phyloP scores from a whole-genome alignment of 805 yeast species.

The Wickerhamiella azymoides region DNA sequence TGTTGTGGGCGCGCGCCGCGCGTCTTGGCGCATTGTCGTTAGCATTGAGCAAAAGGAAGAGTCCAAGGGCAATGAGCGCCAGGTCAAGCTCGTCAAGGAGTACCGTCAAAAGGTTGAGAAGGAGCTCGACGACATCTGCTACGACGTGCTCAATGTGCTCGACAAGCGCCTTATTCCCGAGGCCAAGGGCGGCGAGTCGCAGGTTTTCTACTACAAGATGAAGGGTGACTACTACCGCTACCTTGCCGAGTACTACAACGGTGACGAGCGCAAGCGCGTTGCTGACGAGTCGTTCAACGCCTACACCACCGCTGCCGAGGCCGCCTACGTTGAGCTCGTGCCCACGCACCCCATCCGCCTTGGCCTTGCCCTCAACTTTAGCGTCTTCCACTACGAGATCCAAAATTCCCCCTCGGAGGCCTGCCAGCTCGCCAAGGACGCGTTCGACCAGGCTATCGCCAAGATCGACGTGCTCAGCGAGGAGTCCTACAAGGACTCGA shows the following conservation, averaged over 20 bases:
- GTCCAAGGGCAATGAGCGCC: conserved; percentile 84
- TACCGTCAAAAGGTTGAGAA: conserved; percentile 92
- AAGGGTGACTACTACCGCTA: conserved; percentile 99
- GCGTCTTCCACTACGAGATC: conserved; percentile 96
- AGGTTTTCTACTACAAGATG: conserved; percentile 98
- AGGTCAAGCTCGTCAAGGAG: conserved; percentile 80
- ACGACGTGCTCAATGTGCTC: conserved; percentile 80
- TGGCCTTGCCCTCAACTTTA: conserved; percentile 94
- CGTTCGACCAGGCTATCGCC: conserved; percentile 97
- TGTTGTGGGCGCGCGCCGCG: conserved; percentile 98
- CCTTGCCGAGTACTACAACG: conserved; percentile 91
- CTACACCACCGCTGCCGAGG: conserved; percentile 92
- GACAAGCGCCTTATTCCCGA: conserved; percentile 83
- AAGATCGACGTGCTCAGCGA: conserved; percentile 95
- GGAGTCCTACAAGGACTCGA: conserved; percentile 96
- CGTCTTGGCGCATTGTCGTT: conserved; percentile 98
- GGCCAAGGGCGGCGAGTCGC: conserved; percentile 95
- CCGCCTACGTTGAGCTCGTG: conserved; percentile 94
- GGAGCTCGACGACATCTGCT: conserved; percentile 90
- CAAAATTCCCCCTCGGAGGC: conserved; percentile 98
- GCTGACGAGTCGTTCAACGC: conserved; percentile 92
- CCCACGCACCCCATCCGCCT: conserved; percentile 98
- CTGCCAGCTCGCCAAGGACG: conserved; percentile 97
- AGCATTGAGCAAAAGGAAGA: conserved; percentile 99
- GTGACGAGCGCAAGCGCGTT: conserved; percentile 87